Base-by-base conservation (phyloP, 2,329 filamentous ascomycete genomes). In the Ceratocystis albifundus region DNA sequence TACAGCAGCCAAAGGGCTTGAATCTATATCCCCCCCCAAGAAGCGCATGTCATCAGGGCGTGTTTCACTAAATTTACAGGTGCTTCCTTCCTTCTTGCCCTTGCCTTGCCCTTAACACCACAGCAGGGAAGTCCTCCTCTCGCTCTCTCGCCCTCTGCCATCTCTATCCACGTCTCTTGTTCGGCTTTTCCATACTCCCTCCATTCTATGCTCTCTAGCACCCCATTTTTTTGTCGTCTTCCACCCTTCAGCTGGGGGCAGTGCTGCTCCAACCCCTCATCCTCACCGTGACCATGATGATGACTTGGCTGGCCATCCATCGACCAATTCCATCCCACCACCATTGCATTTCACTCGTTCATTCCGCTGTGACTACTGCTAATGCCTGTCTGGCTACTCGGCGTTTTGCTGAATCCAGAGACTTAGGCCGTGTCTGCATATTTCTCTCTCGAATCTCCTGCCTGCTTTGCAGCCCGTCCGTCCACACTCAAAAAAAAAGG, bases 401-500 rank as follows among this genome's bases (percentile, higher is more conserved):
- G 55, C 25, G 28, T 30, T 36, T 59, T 59, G 55, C 55, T 59
- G 28, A 32, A 59, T 59, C 28, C 28, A 59, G 55, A 3, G 55
- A 30, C 55, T 32, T 59, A 20, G 25, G 55, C 55, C 55, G 55
- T 59, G 55, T 59, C 28, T 36, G n/a, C 46, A 50, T 50, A 50
- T 22, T 50, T 22, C n/a, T 50, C 46, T 8, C 6, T 22, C 22
- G 6, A 30, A 10, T 30, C 17, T 17, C 25, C 55, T 36, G 5
- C 48, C 25, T 53, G 22, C 48, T 53, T 28, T 53, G 48, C 20
- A 53, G 48, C 48, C 36, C 48, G 22, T 53, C 48, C 48, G 48
- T 53, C 48, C 48, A 53, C 25, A 25, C 48, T 5, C 48, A 20
- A 20, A 48, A 46, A 45, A 48, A 48, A 48, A 48, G 20, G 45